phyloP scores from a whole-genome alignment of 108 stramenopile genomes.

The Fragilaria radians region DNA sequence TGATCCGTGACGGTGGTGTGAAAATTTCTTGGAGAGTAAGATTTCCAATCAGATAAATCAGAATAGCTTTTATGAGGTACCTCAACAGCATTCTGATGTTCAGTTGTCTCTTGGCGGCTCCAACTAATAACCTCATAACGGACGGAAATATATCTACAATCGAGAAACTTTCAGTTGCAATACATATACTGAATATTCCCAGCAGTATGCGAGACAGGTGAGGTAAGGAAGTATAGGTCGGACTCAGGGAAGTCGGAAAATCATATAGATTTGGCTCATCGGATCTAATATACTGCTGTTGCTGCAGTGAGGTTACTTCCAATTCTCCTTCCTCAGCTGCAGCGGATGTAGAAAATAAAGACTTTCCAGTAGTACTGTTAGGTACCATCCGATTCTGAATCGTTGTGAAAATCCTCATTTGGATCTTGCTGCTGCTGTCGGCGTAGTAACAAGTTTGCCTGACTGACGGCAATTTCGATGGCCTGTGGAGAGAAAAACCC shows the following conservation, averaged over 20 bases:
- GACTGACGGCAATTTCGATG: conserved; percentile 58
- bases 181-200: conserved; percentile 13
- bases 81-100: neutral
- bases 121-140: conserved; percentile 10
- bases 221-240: conserved; percentile 49
- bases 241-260: conserved; percentile 35
- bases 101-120: conserved; percentile 1
- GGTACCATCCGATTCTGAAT: conserved; percentile 62
- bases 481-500: conserved; percentile 76
- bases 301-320: neutral
- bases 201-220: conserved; percentile 12
- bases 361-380: conserved; percentile 14
- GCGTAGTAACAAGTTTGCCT: conserved; percentile 19
- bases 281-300: neutral
- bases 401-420: conserved; percentile 18
- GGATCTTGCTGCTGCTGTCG: neutral
- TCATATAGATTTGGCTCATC: conserved; percentile 56
- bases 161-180: conserved; percentile 21
- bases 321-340: neutral
- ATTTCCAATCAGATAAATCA: conserved; percentile 3
- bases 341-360: neutral
- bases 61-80: conserved; percentile 14
- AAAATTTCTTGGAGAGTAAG: conserved; percentile 48
- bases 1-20: conserved; percentile 46
- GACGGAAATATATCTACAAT: no score